Percentiles rank a stretch among this genome's conserved stretches.
These are phyloP conservation scores for Aureoboletus auriporus DNA, from an alignment of 768 basidiomycete species.

Conservation along the genomic window DNA sequence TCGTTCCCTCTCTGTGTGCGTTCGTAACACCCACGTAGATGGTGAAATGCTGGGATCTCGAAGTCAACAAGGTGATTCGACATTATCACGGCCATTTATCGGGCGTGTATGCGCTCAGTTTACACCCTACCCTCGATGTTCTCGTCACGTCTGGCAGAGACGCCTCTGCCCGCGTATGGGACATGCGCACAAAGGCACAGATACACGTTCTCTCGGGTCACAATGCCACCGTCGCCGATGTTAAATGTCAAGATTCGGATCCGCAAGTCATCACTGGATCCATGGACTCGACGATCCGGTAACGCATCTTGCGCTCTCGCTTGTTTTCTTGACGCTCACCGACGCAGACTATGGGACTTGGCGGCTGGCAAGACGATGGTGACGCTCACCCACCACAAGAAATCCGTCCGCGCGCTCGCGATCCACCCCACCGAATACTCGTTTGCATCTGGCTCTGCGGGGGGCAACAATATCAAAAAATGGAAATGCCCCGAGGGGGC, in stretches of 20 bases:
- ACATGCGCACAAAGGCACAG: constrained; percentile 97
- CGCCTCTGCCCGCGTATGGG: constrained; percentile 97
- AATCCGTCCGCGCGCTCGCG: constrained; percentile 90
- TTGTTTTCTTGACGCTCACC: neutral
- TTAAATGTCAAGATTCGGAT: constrained; percentile 94
- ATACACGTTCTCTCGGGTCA: constrained; percentile 93
- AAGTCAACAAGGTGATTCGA: constrained; percentile 97
- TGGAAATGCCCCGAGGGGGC: constrained; percentile 98
- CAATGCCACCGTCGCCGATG: constrained; percentile 91
- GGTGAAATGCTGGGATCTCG: constrained; percentile 99
- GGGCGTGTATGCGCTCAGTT: constrained; percentile 89
- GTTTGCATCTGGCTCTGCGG: constrained; percentile 92
- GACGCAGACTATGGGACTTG: constrained; percentile 84
- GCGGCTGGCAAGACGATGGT: constrained; percentile 97
- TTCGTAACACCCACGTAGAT: constrained; percentile 49
- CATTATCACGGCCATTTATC: constrained; percentile 99
- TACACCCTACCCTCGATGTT: constrained; percentile 95
- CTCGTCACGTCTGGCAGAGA: constrained; percentile 95
- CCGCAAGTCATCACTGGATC: constrained; percentile 97
- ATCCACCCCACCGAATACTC: constrained; percentile 96
- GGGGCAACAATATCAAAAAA: constrained; percentile 99
- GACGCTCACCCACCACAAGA: constrained; percentile 99
- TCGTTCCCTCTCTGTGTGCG: neutral
- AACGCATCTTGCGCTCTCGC: constrained; percentile 16
- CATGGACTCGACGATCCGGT: constrained; percentile 97